Conservation (phyloP, 345 rosid genomes). For the Populus simonii region DNA sequence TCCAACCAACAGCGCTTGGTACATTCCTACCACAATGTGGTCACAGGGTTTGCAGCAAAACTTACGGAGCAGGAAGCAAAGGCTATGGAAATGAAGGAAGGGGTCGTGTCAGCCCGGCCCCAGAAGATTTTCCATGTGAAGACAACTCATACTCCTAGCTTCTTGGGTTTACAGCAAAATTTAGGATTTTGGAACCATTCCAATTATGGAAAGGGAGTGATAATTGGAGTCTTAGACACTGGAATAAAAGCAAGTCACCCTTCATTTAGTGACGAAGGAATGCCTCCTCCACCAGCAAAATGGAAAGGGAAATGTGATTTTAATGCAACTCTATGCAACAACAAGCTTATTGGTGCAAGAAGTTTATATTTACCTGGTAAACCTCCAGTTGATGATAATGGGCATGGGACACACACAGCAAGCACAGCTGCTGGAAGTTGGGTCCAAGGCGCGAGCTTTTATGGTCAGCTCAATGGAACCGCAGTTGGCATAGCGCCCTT, state of each 20-base stretch:
- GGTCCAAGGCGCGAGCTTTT: conserved; percentile 19
- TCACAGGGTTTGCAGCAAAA: conserved; percentile 33
- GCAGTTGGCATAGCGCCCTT: conserved; percentile 34
- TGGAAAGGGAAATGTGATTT: conserved; percentile 28
- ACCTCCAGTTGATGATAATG: conserved; percentile 3
- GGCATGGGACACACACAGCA: conserved; percentile 27
- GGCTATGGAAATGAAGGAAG: conserved; percentile 18
- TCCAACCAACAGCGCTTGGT: conserved; percentile 16
- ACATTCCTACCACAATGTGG: conserved; percentile 23
- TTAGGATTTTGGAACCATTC: conserved; percentile 14
- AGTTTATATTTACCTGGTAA: not conserved
- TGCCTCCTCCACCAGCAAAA: conserved; percentile 23
- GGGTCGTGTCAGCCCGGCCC: conserved; percentile 18
- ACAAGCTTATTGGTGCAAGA: conserved; percentile 24
- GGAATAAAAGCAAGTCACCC: conserved; percentile 21
- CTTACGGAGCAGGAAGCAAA: conserved; percentile 23
- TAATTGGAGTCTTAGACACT: conserved; percentile 16
- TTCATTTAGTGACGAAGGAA: conserved; percentile 21
- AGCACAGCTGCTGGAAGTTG: conserved; percentile 50
- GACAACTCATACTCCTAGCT: conserved; percentile 15
- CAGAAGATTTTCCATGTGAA: conserved; percentile 20
- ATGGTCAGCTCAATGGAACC: conserved; percentile 56
- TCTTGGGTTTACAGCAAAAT: conserved; percentile 17
- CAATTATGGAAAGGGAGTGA: conserved; percentile 18
- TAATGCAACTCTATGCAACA: conserved; percentile 7